phyloP scores from a whole-genome alignment of 106 monocot genomes.

The Dioscorea alata region DNA sequence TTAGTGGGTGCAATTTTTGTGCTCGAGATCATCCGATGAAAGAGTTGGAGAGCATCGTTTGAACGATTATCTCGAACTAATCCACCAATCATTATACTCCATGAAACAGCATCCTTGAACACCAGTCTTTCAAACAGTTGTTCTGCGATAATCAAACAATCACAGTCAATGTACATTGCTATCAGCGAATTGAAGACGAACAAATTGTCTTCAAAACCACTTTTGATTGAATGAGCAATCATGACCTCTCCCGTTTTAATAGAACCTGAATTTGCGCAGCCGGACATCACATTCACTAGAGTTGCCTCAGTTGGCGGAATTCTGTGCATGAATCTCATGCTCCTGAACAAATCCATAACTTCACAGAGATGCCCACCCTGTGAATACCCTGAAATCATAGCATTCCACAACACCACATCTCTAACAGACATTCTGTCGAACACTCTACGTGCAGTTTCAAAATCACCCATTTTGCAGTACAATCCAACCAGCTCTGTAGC shows the following conservation, averaged over 20 bases:
- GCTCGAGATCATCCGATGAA: constrained; percentile 26
- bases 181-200: constrained; percentile 55
- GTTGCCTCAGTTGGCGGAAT: constrained; percentile 40
- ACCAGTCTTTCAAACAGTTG: constrained; percentile 43
- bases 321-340: constrained; percentile 31
- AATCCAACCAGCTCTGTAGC: constrained; percentile 46
- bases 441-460: constrained; percentile 34
- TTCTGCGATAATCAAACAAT: constrained; percentile 23
- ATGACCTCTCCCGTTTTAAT: constrained; percentile 20
- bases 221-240: constrained; percentile 27
- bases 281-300: constrained; percentile 45
- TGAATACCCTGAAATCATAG: constrained; percentile 49
- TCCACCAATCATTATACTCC: constrained; percentile 74
- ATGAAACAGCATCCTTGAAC: constrained; percentile 50
- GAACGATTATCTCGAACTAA: constrained; percentile 30
- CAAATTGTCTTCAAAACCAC: constrained; percentile 32
- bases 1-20: constrained; percentile 23
- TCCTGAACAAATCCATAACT: constrained; percentile 36
- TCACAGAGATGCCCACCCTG: constrained; percentile 26
- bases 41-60: constrained; percentile 45
- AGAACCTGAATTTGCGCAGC: constrained; percentile 17
- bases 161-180: constrained; percentile 45
- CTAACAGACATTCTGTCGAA: constrained; percentile 43
- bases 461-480: constrained; percentile 27
- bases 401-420: constrained; percentile 62